These are phyloP conservation scores for Tremella mesenterica DNA, from an alignment of 768 basidiomycete genomes.

Conservation along the genomic window DNA sequence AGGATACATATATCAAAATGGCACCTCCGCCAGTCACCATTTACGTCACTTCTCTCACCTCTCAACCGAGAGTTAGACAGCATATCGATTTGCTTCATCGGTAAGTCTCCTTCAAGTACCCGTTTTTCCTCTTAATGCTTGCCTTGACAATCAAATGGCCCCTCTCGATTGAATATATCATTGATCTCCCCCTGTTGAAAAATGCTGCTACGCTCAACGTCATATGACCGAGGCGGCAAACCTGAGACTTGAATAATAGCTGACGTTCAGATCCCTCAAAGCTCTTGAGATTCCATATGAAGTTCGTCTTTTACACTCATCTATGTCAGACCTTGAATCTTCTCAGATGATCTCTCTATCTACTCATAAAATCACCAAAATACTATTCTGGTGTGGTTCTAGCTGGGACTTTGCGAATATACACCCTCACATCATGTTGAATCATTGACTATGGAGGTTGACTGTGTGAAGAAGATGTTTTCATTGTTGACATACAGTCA, in stretches of 20 bases:
- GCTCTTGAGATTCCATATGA: constrained; percentile 37
- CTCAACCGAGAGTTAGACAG: constrained; percentile 30
- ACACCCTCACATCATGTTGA: neutral
- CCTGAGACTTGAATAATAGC: no score
- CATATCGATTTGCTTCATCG: constrained; percentile 32
- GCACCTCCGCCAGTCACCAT: constrained; percentile 36
- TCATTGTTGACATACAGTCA: constrained; percentile 6
- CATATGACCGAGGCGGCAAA: no score
- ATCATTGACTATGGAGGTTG: neutral
- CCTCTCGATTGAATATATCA: neutral
- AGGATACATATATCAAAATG: no score
- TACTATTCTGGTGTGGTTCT: neutral
- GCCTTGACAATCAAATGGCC: neutral
- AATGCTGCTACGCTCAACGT: no score
- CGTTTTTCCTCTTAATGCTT: neutral
- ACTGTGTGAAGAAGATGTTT: neutral
- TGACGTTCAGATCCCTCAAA: constrained; percentile 28
- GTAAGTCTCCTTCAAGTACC: constrained; percentile 18
- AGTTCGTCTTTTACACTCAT: constrained; percentile 7
- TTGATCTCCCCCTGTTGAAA: no score
- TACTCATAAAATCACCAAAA: neutral
- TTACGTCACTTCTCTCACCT: constrained; percentile 38
- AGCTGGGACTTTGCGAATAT: no score
- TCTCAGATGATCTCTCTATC: neutral
- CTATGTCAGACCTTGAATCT: neutral